Evolutionary conservation across 331 rosid species (phyloP), one percentile per base, ranked within the genome.

Genomic region (Quercus lobata): DNA sequence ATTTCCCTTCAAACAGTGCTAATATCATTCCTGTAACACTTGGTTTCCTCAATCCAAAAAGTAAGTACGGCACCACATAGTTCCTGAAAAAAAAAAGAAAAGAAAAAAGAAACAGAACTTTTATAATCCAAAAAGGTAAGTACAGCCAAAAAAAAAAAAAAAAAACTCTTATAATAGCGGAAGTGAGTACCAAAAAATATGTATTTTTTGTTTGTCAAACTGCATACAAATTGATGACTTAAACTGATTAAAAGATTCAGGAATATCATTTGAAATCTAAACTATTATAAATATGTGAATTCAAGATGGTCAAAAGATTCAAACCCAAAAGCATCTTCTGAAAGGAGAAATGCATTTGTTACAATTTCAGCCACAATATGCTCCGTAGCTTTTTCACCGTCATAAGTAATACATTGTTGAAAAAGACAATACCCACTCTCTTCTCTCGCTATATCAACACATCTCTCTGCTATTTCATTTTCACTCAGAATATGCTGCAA

Each of bases 271-370:
- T 15, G 56, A 69, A 34, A 21, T 7, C 5, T 29, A 63, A 41
- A 41, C 46, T 41, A 41, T 41, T 19, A 29, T 11, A 18, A 27
- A 29, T 15, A 68, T 32, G 32, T 44, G n/a, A 4, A 58, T n/a
- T 21, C 21, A 37, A 49, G 29, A 8, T 62, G 69, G 1, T 25
- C 85, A 71, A 30, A 4, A 1, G 34, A 30, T 30, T 30, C 34
- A 30, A 72, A 91, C 97, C 92, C 93, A 17, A 55, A 83, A n/a
- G 4, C 58, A 56, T 27, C 29, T 27, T 27, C 3, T 27, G 29
- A 27, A 27, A 27, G 29, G 29, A 27, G 6, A 5, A 15, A 22
- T 24, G 86, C 79, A 57, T 75, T 12, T 16, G 1, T 3, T 49
- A 35, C 55, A 17, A 88, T 63, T 30, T 30, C 32, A 17, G 24